A percentile compares a stretch with the other conserved stretches of the same genome.
phyloP scores from a whole-genome alignment of 257 asterid species.

The Fraxinus excelsior region DNA sequence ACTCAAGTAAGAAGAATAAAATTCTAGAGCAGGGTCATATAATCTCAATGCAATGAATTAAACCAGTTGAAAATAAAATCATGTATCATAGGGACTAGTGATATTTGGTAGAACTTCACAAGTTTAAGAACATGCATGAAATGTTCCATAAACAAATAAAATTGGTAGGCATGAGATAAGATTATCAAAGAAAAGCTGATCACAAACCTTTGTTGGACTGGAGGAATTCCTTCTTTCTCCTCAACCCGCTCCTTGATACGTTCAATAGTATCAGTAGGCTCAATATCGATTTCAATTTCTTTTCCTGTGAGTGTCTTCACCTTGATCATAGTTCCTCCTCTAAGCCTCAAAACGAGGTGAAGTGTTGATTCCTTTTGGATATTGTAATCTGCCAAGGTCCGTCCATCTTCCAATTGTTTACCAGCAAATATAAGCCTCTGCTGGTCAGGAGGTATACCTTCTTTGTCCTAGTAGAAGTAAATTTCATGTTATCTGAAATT shows the following conservation, averaged over 20 bases:
- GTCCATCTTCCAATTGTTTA: conserved; percentile 74
- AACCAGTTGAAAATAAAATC: neutral
- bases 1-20: neutral
- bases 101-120: neutral
- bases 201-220: conserved; percentile 65
- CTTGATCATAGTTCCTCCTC: conserved; percentile 82
- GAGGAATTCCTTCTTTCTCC: conserved; percentile 86
- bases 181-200: neutral
- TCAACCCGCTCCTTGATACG: conserved; percentile 72
- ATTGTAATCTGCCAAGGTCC: conserved; percentile 68
- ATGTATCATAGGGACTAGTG: neutral
- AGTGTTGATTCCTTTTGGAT: conserved; percentile 70
- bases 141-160: neutral
- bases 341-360: conserved; percentile 65
- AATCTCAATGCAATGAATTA: neutral
- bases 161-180: neutral
- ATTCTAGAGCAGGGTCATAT: neutral
- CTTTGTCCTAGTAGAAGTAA: conserved; percentile 61
- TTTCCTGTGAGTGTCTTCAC: conserved; percentile 73
- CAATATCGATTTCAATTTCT: conserved; percentile 69
- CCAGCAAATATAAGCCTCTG: conserved; percentile 76
- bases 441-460: conserved; percentile 82
- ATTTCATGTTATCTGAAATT: conserved; percentile 14
- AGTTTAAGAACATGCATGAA: neutral
- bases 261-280: conserved; percentile 72